Conservation (phyloP, 352 stramenopile genomes). For the Phytophthora ohioensis region DNA sequence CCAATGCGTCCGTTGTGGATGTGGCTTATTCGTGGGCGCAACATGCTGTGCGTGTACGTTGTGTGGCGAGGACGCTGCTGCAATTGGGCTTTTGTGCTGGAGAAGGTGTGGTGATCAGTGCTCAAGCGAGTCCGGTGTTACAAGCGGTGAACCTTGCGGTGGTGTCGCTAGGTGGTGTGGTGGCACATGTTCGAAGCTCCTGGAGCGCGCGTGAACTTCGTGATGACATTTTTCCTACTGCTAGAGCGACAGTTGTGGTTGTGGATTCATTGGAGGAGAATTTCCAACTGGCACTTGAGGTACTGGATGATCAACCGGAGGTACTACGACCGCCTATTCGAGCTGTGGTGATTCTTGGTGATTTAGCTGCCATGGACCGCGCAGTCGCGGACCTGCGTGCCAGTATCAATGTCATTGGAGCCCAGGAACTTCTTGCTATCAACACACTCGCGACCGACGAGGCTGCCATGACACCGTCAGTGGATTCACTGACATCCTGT, state of each 20-base stretch:
- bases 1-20: slow-evolving; percentile 3
- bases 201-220: slow-evolving; percentile 66
- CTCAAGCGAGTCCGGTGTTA: slow-evolving; percentile 51
- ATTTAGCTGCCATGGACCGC: neutral
- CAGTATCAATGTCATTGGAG: slow-evolving; percentile 55
- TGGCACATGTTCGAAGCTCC: slow-evolving; percentile 60
- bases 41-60: slow-evolving; percentile 38
- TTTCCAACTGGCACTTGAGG: slow-evolving; percentile 49
- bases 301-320: slow-evolving; percentile 28
- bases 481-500: slow-evolving; percentile 40
- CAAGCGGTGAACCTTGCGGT: slow-evolving; percentile 72
- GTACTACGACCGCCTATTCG: slow-evolving; percentile 43
- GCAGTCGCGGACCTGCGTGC: slow-evolving; percentile 40
- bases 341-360: slow-evolving; percentile 57
- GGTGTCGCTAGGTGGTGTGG: slow-evolving; percentile 62
- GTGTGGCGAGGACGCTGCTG: slow-evolving; percentile 56
- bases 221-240: slow-evolving; percentile 59
- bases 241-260: slow-evolving; percentile 64
- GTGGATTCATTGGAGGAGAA: slow-evolving; percentile 62
- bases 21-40: slow-evolving; percentile 41
- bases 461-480: slow-evolving; percentile 24
- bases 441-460: slow-evolving; percentile 31
- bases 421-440: slow-evolving; percentile 51
- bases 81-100: slow-evolving; percentile 63
- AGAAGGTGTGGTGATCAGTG: slow-evolving; percentile 68